Conservation (phyloP, 192 early-diverging fungal genomes). For the Linnemannia hyalina region DNA sequence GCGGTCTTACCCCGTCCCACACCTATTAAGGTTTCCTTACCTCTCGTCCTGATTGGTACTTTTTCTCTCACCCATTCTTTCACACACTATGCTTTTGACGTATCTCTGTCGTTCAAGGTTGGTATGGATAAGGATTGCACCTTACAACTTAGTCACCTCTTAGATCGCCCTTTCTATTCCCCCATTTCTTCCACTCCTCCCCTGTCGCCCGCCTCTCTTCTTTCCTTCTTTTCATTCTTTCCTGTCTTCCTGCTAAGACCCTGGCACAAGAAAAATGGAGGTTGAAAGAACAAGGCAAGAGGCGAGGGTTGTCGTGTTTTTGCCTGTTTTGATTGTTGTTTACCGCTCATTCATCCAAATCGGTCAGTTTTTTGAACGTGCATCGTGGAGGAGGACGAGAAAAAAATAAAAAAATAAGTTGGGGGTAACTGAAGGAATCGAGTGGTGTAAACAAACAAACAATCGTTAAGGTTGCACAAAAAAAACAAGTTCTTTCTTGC, state of each 20-base stretch:
- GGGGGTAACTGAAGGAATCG: neutral
- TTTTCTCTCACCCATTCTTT: neutral
- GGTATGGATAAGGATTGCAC: neutral
- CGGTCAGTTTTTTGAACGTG: neutral
- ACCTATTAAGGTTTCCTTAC: neutral
- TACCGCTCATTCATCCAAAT: neutral
- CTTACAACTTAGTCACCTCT: neutral
- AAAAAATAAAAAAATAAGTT: neutral
- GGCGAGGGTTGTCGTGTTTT: neutral
- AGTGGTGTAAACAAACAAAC: neutral
- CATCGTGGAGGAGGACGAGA: neutral
- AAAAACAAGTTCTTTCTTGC: neutral
- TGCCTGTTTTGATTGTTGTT: neutral
- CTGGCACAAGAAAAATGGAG: neutral
- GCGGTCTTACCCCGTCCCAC: neutral
- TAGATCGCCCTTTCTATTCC: neutral
- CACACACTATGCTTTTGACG: neutral
- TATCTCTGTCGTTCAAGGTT: neutral
- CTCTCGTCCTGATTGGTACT: neutral
- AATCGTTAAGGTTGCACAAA: conserved; percentile 1
- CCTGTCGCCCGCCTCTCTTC: neutral
- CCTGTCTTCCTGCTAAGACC: neutral
- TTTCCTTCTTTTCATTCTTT: neutral
- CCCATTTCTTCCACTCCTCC: neutral
- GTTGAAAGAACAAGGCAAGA: neutral